These are phyloP conservation scores for Apophysomyces trapeziformis DNA, from an alignment of 371 early-diverging fungal species.

Conservation along the genomic window DNA sequence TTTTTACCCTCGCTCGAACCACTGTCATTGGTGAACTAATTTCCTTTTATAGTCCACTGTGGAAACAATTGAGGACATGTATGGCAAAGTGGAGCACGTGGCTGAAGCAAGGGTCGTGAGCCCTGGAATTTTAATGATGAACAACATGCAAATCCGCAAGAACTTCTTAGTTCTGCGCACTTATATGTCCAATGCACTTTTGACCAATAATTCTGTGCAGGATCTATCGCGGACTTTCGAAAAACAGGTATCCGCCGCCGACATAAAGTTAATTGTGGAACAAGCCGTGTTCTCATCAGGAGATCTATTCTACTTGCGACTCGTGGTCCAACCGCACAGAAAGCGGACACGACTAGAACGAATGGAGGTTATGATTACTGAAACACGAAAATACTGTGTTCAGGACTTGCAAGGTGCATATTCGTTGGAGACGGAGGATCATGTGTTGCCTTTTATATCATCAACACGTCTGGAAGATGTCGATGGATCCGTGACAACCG, in stretches of 20 bases:
- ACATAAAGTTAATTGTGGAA: slow-evolving; percentile 36
- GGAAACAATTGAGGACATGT: slow-evolving; percentile 42
- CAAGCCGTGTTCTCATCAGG: slow-evolving; percentile 41
- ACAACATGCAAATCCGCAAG: slow-evolving; percentile 33
- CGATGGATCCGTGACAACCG: not conserved
- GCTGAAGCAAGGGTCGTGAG: slow-evolving; percentile 31
- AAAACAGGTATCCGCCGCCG: slow-evolving; percentile 33
- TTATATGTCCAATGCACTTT: slow-evolving; percentile 39
- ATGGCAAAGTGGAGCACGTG: slow-evolving; percentile 34
- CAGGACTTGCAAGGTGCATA: slow-evolving; percentile 28
- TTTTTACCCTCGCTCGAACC: too few species aligned
- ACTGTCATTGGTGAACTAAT: not conserved
- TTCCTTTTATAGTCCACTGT: slow-evolving; percentile 26
- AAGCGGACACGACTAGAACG: slow-evolving; percentile 37
- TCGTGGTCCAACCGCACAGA: slow-evolving; percentile 35
- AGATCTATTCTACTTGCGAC: slow-evolving; percentile 29
- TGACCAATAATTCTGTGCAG: slow-evolving; percentile 38
- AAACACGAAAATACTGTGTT: slow-evolving; percentile 29
- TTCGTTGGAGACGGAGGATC: slow-evolving; percentile 27
- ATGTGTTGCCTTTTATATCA: slow-evolving; percentile 21
- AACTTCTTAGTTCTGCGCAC: slow-evolving; percentile 38
- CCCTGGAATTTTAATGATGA: slow-evolving; percentile 27
- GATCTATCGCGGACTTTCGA: slow-evolving; percentile 44
- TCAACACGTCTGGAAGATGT: slow-evolving; percentile 24
- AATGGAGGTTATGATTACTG: slow-evolving; percentile 31